Evolutionary conservation across 768 basidiomycete species (phyloP), one percentile per base, ranked within the genome.

Genomic region (Lactarius sanguifluus): DNA sequence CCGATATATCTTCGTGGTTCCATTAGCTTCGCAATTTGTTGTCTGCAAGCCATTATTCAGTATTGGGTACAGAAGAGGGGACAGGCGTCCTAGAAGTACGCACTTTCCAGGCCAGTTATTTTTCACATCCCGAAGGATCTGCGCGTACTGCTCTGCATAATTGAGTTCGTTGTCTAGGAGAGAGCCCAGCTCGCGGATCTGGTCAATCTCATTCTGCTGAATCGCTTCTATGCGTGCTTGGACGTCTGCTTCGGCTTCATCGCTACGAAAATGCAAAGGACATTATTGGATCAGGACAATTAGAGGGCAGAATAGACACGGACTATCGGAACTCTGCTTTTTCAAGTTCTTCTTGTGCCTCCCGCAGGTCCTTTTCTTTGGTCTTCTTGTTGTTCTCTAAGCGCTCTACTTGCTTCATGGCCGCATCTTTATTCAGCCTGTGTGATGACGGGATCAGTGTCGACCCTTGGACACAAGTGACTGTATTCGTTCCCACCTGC

Each of bases 241-340:
- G 1, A 96, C 84, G 68, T 96, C 92, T 73, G 94, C 90, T 10
- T 86, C 83, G 0, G 89, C 88, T 76, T 97, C 94, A 64, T 96
- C 93, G 71, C 94, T 95, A 70, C 10, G 59, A 58, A 32, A 40
- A 63, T 70, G 9, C 58, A 57, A 25, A 40, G 62, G 1, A 55
- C 4, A 30, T 57, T 63, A 4, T 69, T 64, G 63, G 64, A 41
- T 61, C 20, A 18, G 41, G 12, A 32, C 30, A 6, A 18, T 8
- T 13, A 60, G 13, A 32, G 47, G 32, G 23, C n/a, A 59, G 63
- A 43, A 34, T 32, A 56, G 2, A 75, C 34, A 61, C 70, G 50
- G 40, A 70, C 70, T 71, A 70, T 23, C 87, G 72, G 73, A 94
- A 94, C 73, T 92, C 86, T 55, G 86, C 77, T 67, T 85, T 85